Conservation (phyloP, 768 basidiomycete species). For the Calocybe gangraenosa region DNA sequence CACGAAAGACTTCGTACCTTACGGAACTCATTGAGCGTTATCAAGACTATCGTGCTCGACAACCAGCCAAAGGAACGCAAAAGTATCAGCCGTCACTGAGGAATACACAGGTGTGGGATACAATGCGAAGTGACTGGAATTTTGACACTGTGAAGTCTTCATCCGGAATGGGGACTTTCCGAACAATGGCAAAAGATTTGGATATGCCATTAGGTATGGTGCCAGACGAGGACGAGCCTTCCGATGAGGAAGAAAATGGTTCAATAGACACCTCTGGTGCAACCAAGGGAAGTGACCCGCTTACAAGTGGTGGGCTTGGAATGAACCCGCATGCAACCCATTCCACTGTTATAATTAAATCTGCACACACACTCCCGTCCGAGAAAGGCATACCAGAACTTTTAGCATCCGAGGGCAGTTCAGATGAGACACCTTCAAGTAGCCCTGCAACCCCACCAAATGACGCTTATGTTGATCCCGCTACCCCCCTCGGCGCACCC, state of each 20-base stretch:
- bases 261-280: conserved; percentile 63
- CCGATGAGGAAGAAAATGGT: conserved; percentile 33
- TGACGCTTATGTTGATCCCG: conserved; percentile 19
- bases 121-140: conserved; percentile 91
- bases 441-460: conserved; percentile 32
- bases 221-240: conserved; percentile 49
- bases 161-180: conserved; percentile 74
- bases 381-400: conserved; percentile 40
- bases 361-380: conserved; percentile 26
- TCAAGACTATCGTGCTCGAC: conserved; percentile 68
- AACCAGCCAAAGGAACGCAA: conserved; percentile 52
- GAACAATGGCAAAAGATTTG: conserved; percentile 67
- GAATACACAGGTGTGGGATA: conserved; percentile 68
- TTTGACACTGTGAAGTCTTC: conserved; percentile 82
- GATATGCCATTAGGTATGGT: conserved; percentile 52
- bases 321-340: conserved; percentile 54
- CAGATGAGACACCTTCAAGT: conserved; percentile 42
- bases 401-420: conserved; percentile 26
- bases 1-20: conserved; percentile 78
- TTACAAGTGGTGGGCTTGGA: conserved; percentile 35
- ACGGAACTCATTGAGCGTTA: conserved; percentile 87
- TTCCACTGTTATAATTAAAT: conserved; percentile 71
- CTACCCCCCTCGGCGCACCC: conserved; percentile 48
- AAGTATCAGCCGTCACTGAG: conserved; percentile 54
- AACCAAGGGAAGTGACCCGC: conserved; percentile 59